phyloP scores from a whole-genome alignment of 2,329 filamentous ascomycete species.

The Cephalotrichum gorgonifer region DNA sequence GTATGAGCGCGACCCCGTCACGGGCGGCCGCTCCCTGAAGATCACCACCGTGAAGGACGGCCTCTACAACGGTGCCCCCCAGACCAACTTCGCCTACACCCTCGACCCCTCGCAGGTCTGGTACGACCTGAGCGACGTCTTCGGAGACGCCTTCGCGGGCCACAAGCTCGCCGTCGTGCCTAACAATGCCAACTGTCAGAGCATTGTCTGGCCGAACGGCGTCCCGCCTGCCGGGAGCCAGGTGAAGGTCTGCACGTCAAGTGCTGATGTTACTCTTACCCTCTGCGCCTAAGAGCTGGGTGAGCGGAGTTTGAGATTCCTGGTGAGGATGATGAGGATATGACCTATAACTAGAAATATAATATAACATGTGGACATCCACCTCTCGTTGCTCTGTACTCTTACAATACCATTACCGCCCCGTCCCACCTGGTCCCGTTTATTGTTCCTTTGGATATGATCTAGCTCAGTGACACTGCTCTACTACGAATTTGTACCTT shows the following conservation, averaged over 20 bases:
- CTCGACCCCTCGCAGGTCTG: constrained; percentile 22
- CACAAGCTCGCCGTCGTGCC: constrained; percentile 20
- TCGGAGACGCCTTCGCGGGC: constrained; percentile 26
- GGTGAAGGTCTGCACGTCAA: constrained; percentile 22
- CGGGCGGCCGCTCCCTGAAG: constrained; percentile 28
- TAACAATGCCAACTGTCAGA: constrained; percentile 17
- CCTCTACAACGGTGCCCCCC: constrained; percentile 26
- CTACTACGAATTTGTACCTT: too few species aligned
- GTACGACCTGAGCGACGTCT: constrained; percentile 29
- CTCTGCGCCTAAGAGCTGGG: constrained; percentile 23
- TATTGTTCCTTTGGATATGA: too few species aligned
- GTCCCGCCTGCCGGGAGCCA: constrained; percentile 24
- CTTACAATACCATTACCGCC: too few species aligned
- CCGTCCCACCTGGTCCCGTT: too few species aligned
- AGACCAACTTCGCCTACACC: constrained; percentile 28
- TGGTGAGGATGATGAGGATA: too few species aligned
- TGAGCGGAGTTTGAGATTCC: too few species aligned
- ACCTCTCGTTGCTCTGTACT: too few species aligned
- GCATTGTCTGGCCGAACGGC: constrained; percentile 24
- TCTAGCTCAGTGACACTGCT: too few species aligned
- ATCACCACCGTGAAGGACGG: constrained; percentile 22
- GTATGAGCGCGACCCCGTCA: constrained; percentile 22
- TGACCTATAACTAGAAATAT: too few species aligned
- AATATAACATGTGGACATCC: too few species aligned
- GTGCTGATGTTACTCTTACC: constrained; percentile 22